Conservation (phyloP, 2,329 filamentous ascomycete species). For the Fusarium torulosum region DNA sequence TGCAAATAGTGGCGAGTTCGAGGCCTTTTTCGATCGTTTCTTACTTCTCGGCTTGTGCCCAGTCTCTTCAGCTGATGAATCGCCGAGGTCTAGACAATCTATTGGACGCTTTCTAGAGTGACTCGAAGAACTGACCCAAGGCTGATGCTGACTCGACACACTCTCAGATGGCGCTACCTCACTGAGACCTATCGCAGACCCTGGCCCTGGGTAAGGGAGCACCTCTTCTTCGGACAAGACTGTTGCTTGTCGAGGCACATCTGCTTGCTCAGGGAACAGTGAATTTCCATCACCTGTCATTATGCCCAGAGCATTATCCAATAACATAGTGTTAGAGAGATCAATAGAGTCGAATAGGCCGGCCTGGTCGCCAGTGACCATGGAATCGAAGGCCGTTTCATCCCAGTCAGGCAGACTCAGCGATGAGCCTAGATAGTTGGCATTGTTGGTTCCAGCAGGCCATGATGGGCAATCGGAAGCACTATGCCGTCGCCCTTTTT, state of each 20-base stretch:
- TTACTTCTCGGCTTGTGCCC: not conserved
- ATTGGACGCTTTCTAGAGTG: constrained; percentile 12
- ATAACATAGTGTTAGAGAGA: not conserved
- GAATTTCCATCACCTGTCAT: not conserved
- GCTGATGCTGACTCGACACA: not conserved
- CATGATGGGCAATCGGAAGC: constrained; percentile 10
- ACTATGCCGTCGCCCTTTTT: constrained; percentile 3
- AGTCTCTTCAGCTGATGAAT: constrained; percentile 10
- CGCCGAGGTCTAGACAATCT: constrained; percentile 4
- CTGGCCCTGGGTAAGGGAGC: not conserved
- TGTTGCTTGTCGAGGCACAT: constrained; percentile 5
- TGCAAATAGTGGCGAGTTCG: constrained; percentile 16
- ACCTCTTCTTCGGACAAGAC: constrained; percentile 20
- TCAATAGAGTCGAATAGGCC: not conserved
- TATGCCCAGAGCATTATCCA: constrained; percentile 5
- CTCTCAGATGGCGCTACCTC: not conserved
- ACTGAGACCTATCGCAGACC: not conserved
- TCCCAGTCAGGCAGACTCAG: not conserved
- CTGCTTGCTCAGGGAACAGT: not conserved
- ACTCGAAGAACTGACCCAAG: not conserved
- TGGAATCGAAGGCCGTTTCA: not conserved
- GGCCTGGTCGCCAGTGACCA: not conserved
- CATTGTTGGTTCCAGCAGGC: not conserved
- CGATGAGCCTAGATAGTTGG: not conserved
- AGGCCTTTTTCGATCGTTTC: constrained; percentile 6